phyloP scores from a whole-genome alignment of 306 rosid genomes.

The Myrica gale region DNA sequence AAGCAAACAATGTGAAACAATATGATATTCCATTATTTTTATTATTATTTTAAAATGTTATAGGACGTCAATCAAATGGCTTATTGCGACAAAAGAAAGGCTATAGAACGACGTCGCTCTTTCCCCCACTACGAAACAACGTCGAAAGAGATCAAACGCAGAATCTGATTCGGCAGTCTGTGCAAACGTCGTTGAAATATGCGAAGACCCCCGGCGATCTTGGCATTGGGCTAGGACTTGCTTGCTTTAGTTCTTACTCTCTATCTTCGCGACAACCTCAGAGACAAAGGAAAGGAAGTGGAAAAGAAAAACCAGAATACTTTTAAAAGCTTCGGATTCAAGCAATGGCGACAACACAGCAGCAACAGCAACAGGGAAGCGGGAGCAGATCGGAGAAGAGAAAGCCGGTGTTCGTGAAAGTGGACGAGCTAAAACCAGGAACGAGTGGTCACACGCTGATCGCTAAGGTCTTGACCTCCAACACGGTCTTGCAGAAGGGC shows the following conservation, averaged over 20 bases:
- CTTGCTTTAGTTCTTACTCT: neutral
- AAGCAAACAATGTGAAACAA: too few species aligned
- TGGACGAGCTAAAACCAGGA: constrained; percentile 75
- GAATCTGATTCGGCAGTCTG: neutral
- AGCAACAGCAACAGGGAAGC: neutral
- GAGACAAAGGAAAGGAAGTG: neutral
- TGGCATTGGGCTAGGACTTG: constrained; percentile 5
- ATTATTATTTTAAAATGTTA: too few species aligned
- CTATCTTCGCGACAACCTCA: neutral
- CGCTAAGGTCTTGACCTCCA: constrained; percentile 56
- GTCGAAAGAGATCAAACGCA: neutral
- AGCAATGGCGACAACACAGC: constrained; percentile 39
- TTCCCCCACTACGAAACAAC: neutral
- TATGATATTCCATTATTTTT: too few species aligned
- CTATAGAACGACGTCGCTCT: neutral
- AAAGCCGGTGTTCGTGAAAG: constrained; percentile 73
- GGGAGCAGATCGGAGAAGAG: constrained; percentile 46
- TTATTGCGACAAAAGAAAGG: neutral
- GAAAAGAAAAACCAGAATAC: too few species aligned
- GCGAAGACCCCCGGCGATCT: neutral
- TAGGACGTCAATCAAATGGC: too few species aligned
- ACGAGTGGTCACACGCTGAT: constrained; percentile 74
- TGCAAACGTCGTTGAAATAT: neutral
- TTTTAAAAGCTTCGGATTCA: constrained; percentile 7
- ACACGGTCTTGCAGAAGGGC: constrained; percentile 68